Conservation (phyloP, 2,329 filamentous ascomycete genomes). For the Plenodomus biglobosus region DNA sequence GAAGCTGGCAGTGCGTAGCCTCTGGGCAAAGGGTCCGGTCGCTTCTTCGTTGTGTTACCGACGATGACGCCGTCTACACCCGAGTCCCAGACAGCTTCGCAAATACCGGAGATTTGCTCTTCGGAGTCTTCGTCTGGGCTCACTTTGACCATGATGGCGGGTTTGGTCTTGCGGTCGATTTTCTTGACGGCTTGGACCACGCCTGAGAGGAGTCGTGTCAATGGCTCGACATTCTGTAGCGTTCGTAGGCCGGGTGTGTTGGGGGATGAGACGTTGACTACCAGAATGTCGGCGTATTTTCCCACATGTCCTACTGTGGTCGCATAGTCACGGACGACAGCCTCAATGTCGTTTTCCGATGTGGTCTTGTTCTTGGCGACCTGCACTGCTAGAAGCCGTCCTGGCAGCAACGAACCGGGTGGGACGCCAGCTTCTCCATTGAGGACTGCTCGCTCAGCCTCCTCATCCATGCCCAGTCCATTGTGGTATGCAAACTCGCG, state of each 20-base stretch:
- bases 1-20: constrained; percentile 64
- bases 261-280: constrained; percentile 95
- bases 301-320: constrained; percentile 82
- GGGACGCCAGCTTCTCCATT: constrained; percentile 76
- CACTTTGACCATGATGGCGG: constrained; percentile 95
- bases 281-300: constrained; percentile 90
- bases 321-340: constrained; percentile 79
- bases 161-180: constrained; percentile 69
- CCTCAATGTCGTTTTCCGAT: constrained; percentile 78
- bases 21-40: constrained; percentile 68
- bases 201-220: constrained; percentile 76
- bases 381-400: constrained; percentile 83
- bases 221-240: constrained; percentile 79
- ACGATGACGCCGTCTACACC: constrained; percentile 96
- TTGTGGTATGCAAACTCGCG: constrained; percentile 71
- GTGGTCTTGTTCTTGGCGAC: constrained; percentile 97
- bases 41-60: constrained; percentile 90
- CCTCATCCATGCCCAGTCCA: constrained; percentile 65
- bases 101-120: constrained; percentile 83
- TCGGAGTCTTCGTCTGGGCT: constrained; percentile 91
- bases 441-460: constrained; percentile 70
- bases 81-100: constrained; percentile 60
- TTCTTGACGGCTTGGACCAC: constrained; percentile 77
- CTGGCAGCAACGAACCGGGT: constrained; percentile 74
- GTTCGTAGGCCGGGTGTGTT: constrained; percentile 91